These are phyloP conservation scores for Azolla pinnata DNA, from an alignment of 75 land plant genomes.

Conservation along the genomic window DNA sequence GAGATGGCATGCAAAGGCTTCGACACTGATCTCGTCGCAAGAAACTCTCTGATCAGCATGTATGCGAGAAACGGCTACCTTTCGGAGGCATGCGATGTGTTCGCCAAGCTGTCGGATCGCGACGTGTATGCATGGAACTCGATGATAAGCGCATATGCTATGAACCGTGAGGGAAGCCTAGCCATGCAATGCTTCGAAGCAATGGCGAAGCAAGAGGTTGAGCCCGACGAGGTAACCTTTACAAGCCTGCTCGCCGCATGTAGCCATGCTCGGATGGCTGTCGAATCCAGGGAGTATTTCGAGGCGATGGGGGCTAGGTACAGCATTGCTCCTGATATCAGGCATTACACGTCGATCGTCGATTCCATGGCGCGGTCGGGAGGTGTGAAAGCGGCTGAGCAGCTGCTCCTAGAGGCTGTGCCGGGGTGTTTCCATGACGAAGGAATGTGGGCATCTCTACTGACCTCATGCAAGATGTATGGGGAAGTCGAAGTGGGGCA, in stretches of 20 bases:
- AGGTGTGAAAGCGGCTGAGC: slow-evolving; percentile 12
- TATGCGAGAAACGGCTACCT: slow-evolving; percentile 7
- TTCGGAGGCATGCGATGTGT: neutral
- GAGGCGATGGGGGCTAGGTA: slow-evolving; percentile 2
- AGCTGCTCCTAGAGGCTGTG: no score
- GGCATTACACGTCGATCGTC: slow-evolving; percentile 17
- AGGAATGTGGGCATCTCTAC: slow-evolving; percentile 9
- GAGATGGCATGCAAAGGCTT: neutral
- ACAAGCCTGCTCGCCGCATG: slow-evolving; percentile 17
- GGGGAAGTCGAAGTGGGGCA: slow-evolving; percentile 10
- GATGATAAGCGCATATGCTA: slow-evolving; percentile 60
- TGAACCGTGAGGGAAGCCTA: slow-evolving; percentile 18
- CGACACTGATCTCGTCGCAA: slow-evolving; percentile 4
- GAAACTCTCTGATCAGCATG: slow-evolving; percentile 4
- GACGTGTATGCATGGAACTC: slow-evolving; percentile 49
- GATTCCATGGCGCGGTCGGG: slow-evolving; percentile 26
- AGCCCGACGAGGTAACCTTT: slow-evolving; percentile 17
- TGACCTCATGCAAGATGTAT: slow-evolving; percentile 15
- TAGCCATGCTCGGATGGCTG: slow-evolving; percentile 12
- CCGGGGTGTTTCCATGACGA: slow-evolving; percentile 4
- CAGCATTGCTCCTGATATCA: slow-evolving; percentile 2
- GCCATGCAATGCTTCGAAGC: slow-evolving; percentile 16
- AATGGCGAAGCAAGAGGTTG: slow-evolving; percentile 15
- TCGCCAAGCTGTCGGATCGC: neutral
- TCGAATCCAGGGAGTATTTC: slow-evolving; percentile 11